Evolutionary conservation across 129 eudicot species (phyloP).

Genomic region (Chrysanthemum lavandulifolium): DNA sequence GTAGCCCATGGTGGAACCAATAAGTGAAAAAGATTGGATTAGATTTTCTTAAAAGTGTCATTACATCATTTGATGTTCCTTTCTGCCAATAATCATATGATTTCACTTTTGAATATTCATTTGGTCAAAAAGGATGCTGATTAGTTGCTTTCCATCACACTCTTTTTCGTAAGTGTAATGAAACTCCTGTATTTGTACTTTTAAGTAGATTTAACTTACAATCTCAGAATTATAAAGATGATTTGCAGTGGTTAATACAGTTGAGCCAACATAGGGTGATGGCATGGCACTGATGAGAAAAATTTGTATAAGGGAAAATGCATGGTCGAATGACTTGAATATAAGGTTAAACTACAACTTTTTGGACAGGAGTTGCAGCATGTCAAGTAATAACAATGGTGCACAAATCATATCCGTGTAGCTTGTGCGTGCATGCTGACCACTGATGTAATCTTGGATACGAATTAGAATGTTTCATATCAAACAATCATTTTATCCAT

Average conservation of each 20-base stretch:
- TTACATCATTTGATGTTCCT: constrained; percentile 13
- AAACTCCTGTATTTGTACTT: neutral
- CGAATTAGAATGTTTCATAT: neutral
- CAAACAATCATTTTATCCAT: neutral
- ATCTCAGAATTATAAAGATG: neutral
- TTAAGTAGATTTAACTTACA: neutral
- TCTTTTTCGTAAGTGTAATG: neutral
- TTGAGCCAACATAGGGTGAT: neutral
- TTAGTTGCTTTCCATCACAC: constrained; percentile 4
- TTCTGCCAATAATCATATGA: neutral
- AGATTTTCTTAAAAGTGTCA: constrained; percentile 17
- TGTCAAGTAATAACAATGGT: no score
- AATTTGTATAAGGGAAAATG: no score
- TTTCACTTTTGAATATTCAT: constrained; percentile 11
- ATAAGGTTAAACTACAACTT: no score
- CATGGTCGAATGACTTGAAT: no score
- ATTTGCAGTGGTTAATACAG: neutral
- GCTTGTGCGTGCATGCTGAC: no score
- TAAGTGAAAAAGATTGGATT: constrained; percentile 16
- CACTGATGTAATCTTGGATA: neutral
- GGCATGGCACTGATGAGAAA: no score
- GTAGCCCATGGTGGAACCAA: neutral
- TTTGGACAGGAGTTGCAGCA: no score
- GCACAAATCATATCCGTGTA: no score
- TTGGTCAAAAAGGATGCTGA: constrained; percentile 16